Base-by-base conservation (phyloP, 140 eudicot species). In the Ambrosia hybrid region DNA sequence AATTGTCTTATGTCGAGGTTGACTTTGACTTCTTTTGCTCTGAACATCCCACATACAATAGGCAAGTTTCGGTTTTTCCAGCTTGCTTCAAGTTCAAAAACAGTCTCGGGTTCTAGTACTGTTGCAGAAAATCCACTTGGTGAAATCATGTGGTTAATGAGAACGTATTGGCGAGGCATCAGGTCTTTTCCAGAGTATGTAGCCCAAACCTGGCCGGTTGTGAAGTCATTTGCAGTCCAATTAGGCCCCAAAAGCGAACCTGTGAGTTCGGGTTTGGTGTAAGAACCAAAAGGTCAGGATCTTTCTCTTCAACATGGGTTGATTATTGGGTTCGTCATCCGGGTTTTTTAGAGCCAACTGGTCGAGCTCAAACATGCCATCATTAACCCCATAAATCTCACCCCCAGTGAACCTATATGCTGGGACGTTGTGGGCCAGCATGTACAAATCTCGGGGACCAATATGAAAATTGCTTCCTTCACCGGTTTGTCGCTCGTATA, bases 171-270 rank as follows among this genome's bases (percentile, higher is more conserved):
- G n/a, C 88, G 78, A 1, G 95, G 95, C 91, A 88, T 80, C 67
- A 51, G 43, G 72, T 88, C 88, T 70, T 73, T 70, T 9, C 78
- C 91, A 1, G 67, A 39, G 73, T 80, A 83, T n/a, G 72, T 75
- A 4, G 88, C 90, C 95, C 95, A 88, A 33, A 88, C 77, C 72
- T 85, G 90, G 67, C 95, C 88, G 2, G 76, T 17, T 9, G 82
- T 76, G 68, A 88, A 82, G 79, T 77, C 88, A 36, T 55, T 79
- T 34, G 73, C 59, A 8, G 80, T 61, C 84, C 86, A 79, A 13
- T 72, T 81, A 38, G 79, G 68, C 15, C 90, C 87, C 78, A 85
- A 75, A 49, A 70, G 70, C 9, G 82, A 68, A 43, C 41, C 4
- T 57, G 67, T 37, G 65, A 69, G 58, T 26, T 60, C 16, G 57